Conservation (phyloP, 306 rosid species). For the Nissolia schottii region DNA sequence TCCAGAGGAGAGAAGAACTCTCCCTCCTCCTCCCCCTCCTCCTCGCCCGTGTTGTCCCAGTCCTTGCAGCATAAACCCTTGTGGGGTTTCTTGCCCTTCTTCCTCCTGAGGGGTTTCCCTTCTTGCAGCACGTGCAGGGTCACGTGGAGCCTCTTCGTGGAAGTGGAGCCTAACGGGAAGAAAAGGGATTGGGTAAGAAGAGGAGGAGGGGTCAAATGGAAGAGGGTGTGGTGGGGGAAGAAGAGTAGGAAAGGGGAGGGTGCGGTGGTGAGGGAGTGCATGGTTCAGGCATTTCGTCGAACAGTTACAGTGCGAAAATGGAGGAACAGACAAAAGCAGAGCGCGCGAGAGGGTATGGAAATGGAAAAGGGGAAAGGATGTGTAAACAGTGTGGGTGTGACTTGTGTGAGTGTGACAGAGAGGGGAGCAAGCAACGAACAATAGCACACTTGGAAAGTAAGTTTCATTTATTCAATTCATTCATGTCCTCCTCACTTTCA, state of each 20-base stretch:
- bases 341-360: neutral
- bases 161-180: neutral
- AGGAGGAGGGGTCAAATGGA: neutral
- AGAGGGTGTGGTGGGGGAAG: constrained; percentile 7
- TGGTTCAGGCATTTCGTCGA: constrained; percentile 94
- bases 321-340: neutral
- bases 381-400: neutral
- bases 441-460: neutral
- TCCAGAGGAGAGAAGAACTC: constrained; percentile 53
- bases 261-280: constrained; percentile 43
- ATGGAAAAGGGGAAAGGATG: neutral
- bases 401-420: neutral
- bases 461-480: no score
- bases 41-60: constrained; percentile 22
- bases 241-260: neutral
- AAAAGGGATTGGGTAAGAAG: constrained; percentile 23
- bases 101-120: neutral
- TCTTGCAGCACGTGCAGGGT: neutral
- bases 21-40: constrained; percentile 46
- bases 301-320: constrained; percentile 26
- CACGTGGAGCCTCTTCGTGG: neutral
- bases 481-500: neutral
- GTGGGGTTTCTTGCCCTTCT: no score
- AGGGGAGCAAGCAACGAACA: neutral
- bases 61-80: constrained; percentile 38